Percentiles rank a stretch among this genome's conserved stretches.
Evolutionary conservation across 257 asterid species (phyloP).

Genomic region (Jacaranda mimosifolia): DNA sequence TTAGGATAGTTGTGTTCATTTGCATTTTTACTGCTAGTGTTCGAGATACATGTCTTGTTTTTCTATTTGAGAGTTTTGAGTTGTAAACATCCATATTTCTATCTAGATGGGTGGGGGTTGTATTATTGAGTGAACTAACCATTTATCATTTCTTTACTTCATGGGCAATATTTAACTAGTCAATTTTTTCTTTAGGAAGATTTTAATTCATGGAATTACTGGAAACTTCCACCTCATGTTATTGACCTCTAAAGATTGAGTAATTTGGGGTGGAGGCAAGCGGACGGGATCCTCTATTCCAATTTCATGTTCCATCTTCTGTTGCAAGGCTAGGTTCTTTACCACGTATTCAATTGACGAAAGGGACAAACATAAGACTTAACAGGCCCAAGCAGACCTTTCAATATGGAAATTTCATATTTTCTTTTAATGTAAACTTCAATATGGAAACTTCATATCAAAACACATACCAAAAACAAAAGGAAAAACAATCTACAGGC

Average conservation of each 20-base stretch:
- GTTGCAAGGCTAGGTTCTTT: no score
- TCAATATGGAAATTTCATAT: no score
- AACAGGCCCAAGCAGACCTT: no score
- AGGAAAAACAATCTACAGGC: no score
- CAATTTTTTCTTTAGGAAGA: conserved; percentile 69
- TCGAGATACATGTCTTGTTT: not conserved
- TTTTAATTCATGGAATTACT: conserved; percentile 83
- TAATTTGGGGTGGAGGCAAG: conserved; percentile 15
- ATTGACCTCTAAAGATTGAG: conserved; percentile 42
- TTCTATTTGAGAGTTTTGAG: conserved; percentile 22
- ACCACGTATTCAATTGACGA: no score
- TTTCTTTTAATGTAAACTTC: no score
- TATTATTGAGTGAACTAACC: not conserved
- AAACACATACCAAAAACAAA: no score
- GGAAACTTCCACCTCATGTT: conserved; percentile 79
- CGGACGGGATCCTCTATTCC: conserved; percentile 19
- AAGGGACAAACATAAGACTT: no score
- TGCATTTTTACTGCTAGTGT: conserved; percentile 26
- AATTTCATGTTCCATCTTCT: no score
- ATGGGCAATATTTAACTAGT: not conserved
- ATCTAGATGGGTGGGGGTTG: not conserved
- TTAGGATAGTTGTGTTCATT: no score
- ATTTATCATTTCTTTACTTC: not conserved
- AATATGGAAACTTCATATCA: no score
- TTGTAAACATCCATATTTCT: conserved; percentile 47